Percentiles rank a stretch among this genome's conserved stretches.
phyloP scores from a whole-genome alignment of 768 basidiomycete species.

The Filobasidium floriforme region DNA sequence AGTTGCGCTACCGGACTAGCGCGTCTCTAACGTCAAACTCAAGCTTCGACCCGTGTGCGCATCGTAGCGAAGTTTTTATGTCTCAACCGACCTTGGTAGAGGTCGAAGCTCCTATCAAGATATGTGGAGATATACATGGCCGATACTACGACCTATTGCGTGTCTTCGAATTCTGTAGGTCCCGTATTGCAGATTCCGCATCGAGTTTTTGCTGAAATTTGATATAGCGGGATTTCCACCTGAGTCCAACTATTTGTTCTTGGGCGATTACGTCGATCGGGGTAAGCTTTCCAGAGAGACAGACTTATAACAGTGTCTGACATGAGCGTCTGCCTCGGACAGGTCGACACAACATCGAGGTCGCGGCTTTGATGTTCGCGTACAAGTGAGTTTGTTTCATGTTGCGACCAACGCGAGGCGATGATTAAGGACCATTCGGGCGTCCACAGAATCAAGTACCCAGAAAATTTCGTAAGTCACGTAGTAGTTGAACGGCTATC shows the following conservation, averaged over 20 bases:
- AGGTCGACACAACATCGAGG: conserved; percentile 6
- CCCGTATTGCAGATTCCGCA: too few relatives aligned
- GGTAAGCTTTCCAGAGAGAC: conserved; percentile 98
- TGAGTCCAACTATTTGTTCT: conserved; percentile 81
- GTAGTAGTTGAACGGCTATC: too few relatives aligned
- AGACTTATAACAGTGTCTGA: conserved; percentile 66
- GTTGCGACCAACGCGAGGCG: conserved; percentile 95
- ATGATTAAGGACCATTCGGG: conserved; percentile 46
- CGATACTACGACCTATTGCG: conserved; percentile 7
- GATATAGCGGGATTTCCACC: conserved; percentile 52
- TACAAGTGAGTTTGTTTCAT: conserved; percentile 86
- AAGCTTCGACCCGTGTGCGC: not conserved
- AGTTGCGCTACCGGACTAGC: not conserved
- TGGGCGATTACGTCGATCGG: conserved; percentile 97
- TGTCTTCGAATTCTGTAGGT: conserved; percentile 3
- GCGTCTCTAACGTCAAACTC: not conserved
- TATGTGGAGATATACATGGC: conserved; percentile 12
- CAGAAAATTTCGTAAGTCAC: too few relatives aligned
- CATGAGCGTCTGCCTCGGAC: not conserved
- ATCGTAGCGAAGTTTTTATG: conserved; percentile 2
- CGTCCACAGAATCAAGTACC: conserved; percentile 84
- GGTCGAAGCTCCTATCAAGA: conserved; percentile 11
- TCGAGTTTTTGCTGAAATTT: too few relatives aligned
- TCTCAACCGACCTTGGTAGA: conserved; percentile 9
- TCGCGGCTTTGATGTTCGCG: not conserved